phyloP scores from a whole-genome alignment of 2,329 filamentous ascomycete species.

The Aureobasidium sp. region DNA sequence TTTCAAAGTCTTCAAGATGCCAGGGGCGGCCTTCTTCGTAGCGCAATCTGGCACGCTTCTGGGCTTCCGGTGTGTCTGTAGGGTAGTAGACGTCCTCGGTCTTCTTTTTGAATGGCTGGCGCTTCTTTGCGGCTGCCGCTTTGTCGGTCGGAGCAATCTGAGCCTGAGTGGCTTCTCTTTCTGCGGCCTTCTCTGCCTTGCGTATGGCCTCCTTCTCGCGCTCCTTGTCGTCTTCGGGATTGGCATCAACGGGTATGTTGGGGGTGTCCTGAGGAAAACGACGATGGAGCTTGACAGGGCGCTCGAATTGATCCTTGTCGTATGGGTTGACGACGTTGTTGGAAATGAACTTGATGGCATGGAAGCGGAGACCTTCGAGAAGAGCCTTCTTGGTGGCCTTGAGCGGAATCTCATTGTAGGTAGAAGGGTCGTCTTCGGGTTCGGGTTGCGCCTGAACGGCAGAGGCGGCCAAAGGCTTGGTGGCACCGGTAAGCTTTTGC shows the following conservation, averaged over 20 bases:
- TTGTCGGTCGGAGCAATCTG: slow-evolving; percentile 82
- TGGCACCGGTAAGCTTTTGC: slow-evolving; percentile 10
- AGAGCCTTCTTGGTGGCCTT: slow-evolving; percentile 75
- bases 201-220: slow-evolving; percentile 48
- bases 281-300: slow-evolving; percentile 80
- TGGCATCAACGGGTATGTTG: slow-evolving; percentile 38
- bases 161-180: slow-evolving; percentile 80
- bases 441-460: slow-evolving; percentile 7
- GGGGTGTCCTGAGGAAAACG: slow-evolving; percentile 65
- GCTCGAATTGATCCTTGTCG: slow-evolving; percentile 74
- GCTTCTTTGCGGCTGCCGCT: slow-evolving; percentile 45
- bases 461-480: neutral
- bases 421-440: slow-evolving; percentile 16
- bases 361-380: slow-evolving; percentile 71
- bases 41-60: slow-evolving; percentile 54
- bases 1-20: slow-evolving; percentile 94
- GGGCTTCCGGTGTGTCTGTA: slow-evolving; percentile 66
- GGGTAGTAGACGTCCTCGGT: slow-evolving; percentile 76
- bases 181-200: slow-evolving; percentile 72
- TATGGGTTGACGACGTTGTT: slow-evolving; percentile 46
- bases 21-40: slow-evolving; percentile 95
- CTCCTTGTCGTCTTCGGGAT: slow-evolving; percentile 54
- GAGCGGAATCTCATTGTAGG: slow-evolving; percentile 53
- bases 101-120: slow-evolving; percentile 62
- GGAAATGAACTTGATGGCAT: slow-evolving; percentile 70